Evolutionary conservation across 371 early-diverging fungal genomes (phyloP).

Genomic region (Mucor sp.): DNA sequence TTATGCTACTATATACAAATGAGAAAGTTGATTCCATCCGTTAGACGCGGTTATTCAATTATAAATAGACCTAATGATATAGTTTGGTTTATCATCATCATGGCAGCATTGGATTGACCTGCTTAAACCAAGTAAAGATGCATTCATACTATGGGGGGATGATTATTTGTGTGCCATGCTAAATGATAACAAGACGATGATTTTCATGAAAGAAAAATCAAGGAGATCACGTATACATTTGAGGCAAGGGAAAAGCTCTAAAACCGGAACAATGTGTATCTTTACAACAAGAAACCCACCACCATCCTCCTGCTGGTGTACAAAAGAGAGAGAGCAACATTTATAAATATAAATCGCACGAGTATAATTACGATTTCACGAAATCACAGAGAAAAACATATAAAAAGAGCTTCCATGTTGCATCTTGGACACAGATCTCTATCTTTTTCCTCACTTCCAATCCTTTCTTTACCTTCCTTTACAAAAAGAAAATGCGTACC

Average conservation of each 20-base stretch:
- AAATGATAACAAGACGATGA: neutral
- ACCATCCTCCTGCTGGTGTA: neutral
- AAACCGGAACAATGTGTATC: neutral
- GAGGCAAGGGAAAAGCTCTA: neutral
- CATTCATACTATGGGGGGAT: neutral
- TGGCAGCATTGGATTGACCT: neutral
- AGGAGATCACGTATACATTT: neutral
- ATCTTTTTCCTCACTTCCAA: neutral
- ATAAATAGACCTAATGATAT: neutral
- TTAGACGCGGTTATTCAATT: neutral
- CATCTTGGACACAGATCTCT: neutral
- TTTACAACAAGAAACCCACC: no score
- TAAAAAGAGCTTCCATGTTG: neutral
- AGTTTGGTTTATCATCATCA: neutral
- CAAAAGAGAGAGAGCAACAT: neutral
- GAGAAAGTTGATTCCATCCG: neutral
- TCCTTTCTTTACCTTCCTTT: conserved; percentile 9
- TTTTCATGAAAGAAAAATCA: neutral
- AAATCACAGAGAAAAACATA: neutral
- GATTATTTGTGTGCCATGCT: neutral
- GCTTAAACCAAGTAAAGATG: neutral
- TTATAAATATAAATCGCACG: neutral
- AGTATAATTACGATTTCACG: neutral
- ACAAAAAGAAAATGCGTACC: conserved; percentile 19
- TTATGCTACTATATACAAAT: neutral